Conservation (phyloP, 768 basidiomycete genomes). For the Cyclocybe aegerita region DNA sequence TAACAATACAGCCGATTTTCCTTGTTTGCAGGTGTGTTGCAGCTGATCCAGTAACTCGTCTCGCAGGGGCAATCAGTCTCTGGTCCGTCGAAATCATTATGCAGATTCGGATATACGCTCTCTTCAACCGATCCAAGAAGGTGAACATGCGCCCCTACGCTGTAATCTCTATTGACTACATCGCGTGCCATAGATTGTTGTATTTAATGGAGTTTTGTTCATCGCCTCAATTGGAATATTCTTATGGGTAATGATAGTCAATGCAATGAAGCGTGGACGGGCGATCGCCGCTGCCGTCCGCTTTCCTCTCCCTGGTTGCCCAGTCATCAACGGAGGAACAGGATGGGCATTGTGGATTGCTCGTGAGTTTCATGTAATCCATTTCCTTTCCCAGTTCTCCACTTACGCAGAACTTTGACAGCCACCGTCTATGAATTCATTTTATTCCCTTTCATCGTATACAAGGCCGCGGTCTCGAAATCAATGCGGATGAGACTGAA, state of each 20-base stretch:
- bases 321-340: conserved; percentile 34
- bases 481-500: conserved; percentile 20
- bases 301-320: conserved; percentile 39
- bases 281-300: conserved; percentile 34
- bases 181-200: conserved; percentile 26
- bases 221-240: conserved; percentile 35
- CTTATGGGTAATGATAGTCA: conserved; percentile 35
- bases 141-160: background rate
- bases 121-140: conserved; percentile 35
- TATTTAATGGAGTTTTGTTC: conserved; percentile 36
- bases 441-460: conserved; percentile 35
- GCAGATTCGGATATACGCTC: conserved; percentile 41
- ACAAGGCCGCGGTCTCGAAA: conserved; percentile 26
- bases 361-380: too few relatives aligned
- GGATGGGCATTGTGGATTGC: conserved; percentile 43
- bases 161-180: background rate
- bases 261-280: conserved; percentile 27
- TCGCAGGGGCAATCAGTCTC: conserved; percentile 38
- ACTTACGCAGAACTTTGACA: conserved; percentile 7
- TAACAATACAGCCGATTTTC: too few relatives aligned
- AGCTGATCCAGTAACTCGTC: conserved; percentile 39
- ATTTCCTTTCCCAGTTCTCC: too few relatives aligned
- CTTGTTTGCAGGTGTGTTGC: conserved; percentile 33
- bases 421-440: conserved; percentile 38
- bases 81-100: conserved; percentile 49